These are phyloP conservation scores for Neurospora crassa DNA, from an alignment of 2,329 filamentous ascomycete species.

Conservation along the genomic window DNA sequence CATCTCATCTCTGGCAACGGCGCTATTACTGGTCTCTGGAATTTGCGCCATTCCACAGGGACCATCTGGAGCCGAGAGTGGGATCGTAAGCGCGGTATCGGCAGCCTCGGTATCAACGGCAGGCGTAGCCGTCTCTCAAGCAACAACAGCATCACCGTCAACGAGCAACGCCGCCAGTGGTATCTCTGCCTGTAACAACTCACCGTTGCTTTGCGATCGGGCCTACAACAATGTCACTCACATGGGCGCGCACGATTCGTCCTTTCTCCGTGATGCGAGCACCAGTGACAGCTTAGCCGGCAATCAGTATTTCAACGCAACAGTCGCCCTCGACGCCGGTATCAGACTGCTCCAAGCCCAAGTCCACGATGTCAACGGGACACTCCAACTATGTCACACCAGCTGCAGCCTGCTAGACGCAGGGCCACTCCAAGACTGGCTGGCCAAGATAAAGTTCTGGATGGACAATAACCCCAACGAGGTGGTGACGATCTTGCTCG, in stretches of 20 bases:
- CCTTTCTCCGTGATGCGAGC: conserved; percentile 57
- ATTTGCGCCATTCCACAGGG: not conserved
- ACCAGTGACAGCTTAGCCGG: conserved; percentile 55
- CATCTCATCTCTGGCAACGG: not conserved
- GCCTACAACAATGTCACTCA: conserved; percentile 69
- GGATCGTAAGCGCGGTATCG: not conserved
- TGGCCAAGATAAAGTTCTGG: conserved; percentile 56
- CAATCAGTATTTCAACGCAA: conserved; percentile 68
- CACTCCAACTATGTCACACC: conserved; percentile 62
- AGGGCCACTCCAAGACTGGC: conserved; percentile 55
- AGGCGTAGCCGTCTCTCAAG: not conserved
- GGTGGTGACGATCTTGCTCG: conserved; percentile 64
- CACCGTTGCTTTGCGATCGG: conserved; percentile 59
- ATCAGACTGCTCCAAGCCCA: conserved; percentile 63
- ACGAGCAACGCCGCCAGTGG: not conserved
- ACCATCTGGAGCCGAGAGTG: not conserved
- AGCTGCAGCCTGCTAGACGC: conserved; percentile 59
- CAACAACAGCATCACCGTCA: not conserved
- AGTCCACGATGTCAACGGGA: conserved; percentile 51
- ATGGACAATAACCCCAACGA: conserved; percentile 61
- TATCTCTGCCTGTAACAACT: conserved; percentile 63
- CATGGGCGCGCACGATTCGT: conserved; percentile 66
- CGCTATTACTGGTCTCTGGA: not conserved
- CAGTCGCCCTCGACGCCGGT: conserved; percentile 59
- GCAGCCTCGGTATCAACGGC: not conserved